phyloP scores from a whole-genome alignment of 1,139 yeast genomes.

The Candida buenavistaensis region DNA sequence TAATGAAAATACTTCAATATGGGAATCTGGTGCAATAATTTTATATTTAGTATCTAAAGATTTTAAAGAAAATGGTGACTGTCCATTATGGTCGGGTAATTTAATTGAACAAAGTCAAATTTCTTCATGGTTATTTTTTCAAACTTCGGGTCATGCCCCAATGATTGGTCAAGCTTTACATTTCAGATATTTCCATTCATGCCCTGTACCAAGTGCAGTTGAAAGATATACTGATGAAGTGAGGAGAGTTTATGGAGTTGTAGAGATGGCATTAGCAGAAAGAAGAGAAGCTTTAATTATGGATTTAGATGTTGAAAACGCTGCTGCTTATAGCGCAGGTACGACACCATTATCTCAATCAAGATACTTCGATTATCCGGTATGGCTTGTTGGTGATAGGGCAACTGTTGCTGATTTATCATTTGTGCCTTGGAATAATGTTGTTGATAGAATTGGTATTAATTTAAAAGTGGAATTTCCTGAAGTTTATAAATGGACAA shows the following conservation, averaged over 20 bases:
- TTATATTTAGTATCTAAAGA: slow-evolving; percentile 71
- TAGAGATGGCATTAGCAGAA: slow-evolving; percentile 94
- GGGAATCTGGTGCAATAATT: slow-evolving; percentile 95
- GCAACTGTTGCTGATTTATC: slow-evolving; percentile 90
- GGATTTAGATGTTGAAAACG: slow-evolving; percentile 87
- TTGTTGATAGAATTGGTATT: slow-evolving; percentile 89
- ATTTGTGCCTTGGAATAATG: slow-evolving; percentile 97
- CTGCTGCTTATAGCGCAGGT: slow-evolving; percentile 86
- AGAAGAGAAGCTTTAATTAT: slow-evolving; percentile 85
- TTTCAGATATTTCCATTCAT: slow-evolving; percentile 87
- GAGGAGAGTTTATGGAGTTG: slow-evolving; percentile 88
- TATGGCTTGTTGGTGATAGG: slow-evolving; percentile 91
- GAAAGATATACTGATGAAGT: slow-evolving; percentile 93
- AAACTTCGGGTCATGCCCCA: slow-evolving; percentile 95
- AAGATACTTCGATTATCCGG: slow-evolving; percentile 87
- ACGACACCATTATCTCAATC: slow-evolving; percentile 85
- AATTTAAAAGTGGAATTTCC: slow-evolving; percentile 87
- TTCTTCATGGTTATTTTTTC: slow-evolving; percentile 88
- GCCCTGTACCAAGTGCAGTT: slow-evolving; percentile 84
- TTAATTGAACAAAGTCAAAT: slow-evolving; percentile 84
- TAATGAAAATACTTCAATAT: slow-evolving; percentile 73
- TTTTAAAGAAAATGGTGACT: slow-evolving; percentile 67
- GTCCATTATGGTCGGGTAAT: slow-evolving; percentile 80
- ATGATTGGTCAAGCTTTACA: slow-evolving; percentile 98
- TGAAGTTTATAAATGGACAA: slow-evolving; percentile 95